A percentile compares a stretch with the other conserved stretches of the same genome.
These are phyloP conservation scores for Teunomyces tritomae DNA, from an alignment of 805 yeast species.

Conservation along the genomic window DNA sequence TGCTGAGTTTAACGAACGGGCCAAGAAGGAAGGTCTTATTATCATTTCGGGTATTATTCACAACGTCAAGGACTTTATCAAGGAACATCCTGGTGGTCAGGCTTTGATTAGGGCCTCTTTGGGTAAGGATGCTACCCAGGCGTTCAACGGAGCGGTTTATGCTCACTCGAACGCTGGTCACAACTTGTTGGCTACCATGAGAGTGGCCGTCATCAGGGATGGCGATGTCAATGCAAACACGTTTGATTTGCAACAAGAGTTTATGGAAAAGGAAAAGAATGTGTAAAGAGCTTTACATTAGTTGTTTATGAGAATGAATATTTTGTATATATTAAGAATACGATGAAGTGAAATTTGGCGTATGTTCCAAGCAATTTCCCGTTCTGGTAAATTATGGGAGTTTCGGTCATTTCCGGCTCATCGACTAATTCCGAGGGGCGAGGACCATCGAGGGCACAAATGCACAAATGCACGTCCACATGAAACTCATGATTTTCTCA, in stretches of 20 bases:
- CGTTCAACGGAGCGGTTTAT: constrained; percentile 84
- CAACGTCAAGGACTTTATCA: constrained; percentile 64
- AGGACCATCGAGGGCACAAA: too few relatives aligned
- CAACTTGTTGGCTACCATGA: constrained; percentile 75
- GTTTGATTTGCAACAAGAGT: constrained; percentile 48
- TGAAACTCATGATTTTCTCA: not conserved
- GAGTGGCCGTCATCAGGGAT: constrained; percentile 76
- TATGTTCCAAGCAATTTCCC: not conserved
- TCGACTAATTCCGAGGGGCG: too few relatives aligned
- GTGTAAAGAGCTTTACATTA: not conserved
- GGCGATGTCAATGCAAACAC: constrained; percentile 57
- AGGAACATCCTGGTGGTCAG: constrained; percentile 84
- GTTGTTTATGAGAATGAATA: not conserved
- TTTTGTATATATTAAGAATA: not conserved
- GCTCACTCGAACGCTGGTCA: constrained; percentile 86
- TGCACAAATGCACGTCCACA: too few relatives aligned
- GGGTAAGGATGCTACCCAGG: constrained; percentile 81
- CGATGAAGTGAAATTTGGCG: not conserved
- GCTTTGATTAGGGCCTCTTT: constrained; percentile 65
- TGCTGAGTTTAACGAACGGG: constrained; percentile 51
- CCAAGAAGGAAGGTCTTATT: constrained; percentile 58
- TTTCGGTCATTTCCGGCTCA: too few relatives aligned
- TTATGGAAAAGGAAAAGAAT: constrained; percentile 34
- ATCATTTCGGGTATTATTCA: constrained; percentile 79
- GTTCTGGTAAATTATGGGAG: too few relatives aligned